These are phyloP conservation scores for Apiospora malaysiana DNA, from an alignment of 2,329 filamentous ascomycete genomes.

Conservation along the genomic window DNA sequence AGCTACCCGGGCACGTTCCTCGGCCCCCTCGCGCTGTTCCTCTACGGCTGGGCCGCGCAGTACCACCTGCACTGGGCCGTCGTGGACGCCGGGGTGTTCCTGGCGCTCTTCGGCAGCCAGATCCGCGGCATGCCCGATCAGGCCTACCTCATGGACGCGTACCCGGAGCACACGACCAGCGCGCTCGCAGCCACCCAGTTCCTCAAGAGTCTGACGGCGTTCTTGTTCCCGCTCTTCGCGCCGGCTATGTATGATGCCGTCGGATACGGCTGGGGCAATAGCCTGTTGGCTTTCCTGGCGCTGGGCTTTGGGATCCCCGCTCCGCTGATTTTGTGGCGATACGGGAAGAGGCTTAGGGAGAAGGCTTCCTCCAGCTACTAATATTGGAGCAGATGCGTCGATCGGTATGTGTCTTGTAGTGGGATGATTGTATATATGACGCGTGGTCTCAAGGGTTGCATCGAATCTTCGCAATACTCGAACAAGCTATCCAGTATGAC, in stretches of 20 bases:
- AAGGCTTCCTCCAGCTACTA: constrained; percentile 31
- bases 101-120: constrained; percentile 42
- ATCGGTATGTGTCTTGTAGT: no score
- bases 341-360: constrained; percentile 44
- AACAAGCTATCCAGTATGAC: no score
- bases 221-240: constrained; percentile 56
- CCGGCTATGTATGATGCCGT: constrained; percentile 45
- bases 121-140: constrained; percentile 36
- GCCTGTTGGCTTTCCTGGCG: constrained; percentile 47
- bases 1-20: constrained; percentile 59
- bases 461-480: no score
- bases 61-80: constrained; percentile 44
- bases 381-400: background rate
- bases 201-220: constrained; percentile 50
- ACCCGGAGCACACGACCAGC: constrained; percentile 52
- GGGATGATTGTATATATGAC: no score
- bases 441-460: no score
- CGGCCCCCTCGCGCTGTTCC: constrained; percentile 42
- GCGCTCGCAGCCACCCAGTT: constrained; percentile 55
- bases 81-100: constrained; percentile 44
- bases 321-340: constrained; percentile 52
- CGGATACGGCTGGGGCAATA: constrained; percentile 50
- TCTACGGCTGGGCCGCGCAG: constrained; percentile 52
- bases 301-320: constrained; percentile 50
- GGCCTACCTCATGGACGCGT: constrained; percentile 52